phyloP scores from a whole-genome alignment of 2,329 filamentous ascomycete species.

The Davidsoniella virescens region DNA sequence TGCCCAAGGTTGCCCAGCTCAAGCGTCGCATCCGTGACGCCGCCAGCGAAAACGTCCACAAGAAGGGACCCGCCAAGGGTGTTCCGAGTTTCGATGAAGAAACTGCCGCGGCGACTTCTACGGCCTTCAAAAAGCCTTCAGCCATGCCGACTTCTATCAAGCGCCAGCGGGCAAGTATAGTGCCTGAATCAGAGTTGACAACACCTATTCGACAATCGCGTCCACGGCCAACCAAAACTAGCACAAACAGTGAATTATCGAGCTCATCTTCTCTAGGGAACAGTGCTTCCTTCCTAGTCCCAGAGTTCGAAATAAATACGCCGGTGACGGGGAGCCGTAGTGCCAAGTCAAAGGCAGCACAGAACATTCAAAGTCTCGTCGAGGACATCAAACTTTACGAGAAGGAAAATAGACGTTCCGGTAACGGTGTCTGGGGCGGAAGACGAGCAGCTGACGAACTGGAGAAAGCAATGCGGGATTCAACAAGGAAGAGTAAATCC shows the following conservation, averaged over 20 bases:
- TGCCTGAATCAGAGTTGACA: constrained; percentile 7
- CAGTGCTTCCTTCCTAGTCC: not conserved
- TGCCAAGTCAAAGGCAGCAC: constrained; percentile 73
- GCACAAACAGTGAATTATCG: not conserved
- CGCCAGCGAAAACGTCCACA: constrained; percentile 34
- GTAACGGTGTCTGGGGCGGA: constrained; percentile 42
- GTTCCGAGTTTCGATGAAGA: constrained; percentile 26
- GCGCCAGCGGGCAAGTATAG: constrained; percentile 13
- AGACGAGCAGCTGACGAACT: constrained; percentile 43
- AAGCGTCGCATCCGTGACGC: constrained; percentile 35
- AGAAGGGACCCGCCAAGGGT: constrained; percentile 30
- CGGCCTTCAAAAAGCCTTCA: not conserved
- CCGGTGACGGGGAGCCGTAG: constrained; percentile 61
- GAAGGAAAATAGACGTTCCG: constrained; percentile 70
- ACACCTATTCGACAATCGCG: constrained; percentile 21
- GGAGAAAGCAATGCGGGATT: constrained; percentile 29
- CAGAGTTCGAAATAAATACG: constrained; percentile 70
- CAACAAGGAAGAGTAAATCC: not conserved
- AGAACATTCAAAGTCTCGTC: constrained; percentile 58
- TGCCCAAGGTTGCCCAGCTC: constrained; percentile 27
- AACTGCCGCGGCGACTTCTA: not conserved
- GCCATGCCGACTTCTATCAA: constrained; percentile 11
- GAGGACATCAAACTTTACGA: constrained; percentile 81
- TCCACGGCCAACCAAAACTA: not conserved
- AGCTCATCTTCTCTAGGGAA: no score